Evolutionary conservation across 805 yeast species (phyloP), one percentile per base, ranked within the genome.

Genomic region (Pichia ethanolica): DNA sequence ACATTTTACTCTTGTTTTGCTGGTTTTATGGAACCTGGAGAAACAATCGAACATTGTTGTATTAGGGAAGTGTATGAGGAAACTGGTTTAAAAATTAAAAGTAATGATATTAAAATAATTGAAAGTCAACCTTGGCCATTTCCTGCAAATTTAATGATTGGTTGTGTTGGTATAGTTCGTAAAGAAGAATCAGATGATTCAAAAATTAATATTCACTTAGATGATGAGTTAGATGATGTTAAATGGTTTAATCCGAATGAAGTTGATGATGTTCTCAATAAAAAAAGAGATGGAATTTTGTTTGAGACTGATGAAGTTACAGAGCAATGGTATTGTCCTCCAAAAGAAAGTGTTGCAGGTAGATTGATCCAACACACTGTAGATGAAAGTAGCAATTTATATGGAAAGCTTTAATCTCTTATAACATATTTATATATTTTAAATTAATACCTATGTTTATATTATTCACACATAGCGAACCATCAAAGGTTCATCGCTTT

Each of bases 91-190:
- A 73, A 68, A 47, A n/a, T 56, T 3, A 13, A 45, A 10, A 81
- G 81, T 47, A 56, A 66, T 4, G 65, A 74, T 32, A 84, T 91
- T 32, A 67, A 73, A 46, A 74, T 91, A 47, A 67, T 83, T 26
- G 72, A 81, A 58, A 78, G 93, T 11, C 98, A 91, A 68, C 98
- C 99, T 4, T 91, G 99, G 99, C 99, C 99, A 14, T 91, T 82
- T 66, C 98, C 98, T 1, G 89, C 88, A 0, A 89, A 84, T 63
- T 67, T 91, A 58, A 91, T 91, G 98, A 77, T 91, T 56, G 98
- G 98, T 9, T 90, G 97, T 65, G 64, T 89, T 48, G 97, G 81
- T 2, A 66, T 77, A 35, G 93, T 88, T n/a, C 83, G 83, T 1
- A 77, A 81, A 60, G 78, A 84, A 55, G 86, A 85, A 2, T 64